Conservation (phyloP, 2,329 filamentous ascomycete species). For the Knoxdaviesia capensis region DNA sequence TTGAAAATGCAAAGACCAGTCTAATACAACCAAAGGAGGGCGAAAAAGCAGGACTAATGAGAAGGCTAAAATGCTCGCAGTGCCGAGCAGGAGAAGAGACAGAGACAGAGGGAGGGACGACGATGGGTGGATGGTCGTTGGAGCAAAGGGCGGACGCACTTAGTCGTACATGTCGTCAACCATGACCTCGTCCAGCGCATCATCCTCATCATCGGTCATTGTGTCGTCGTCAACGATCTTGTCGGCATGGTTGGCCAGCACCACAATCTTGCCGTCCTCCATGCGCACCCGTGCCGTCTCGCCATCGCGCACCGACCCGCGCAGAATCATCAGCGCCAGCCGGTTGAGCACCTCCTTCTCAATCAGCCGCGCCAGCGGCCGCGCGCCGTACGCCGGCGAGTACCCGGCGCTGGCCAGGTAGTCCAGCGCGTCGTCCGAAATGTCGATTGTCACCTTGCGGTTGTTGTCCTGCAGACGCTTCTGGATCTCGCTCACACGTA, state of each 20-base stretch:
- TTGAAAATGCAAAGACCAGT: too few species aligned
- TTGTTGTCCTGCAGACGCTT: conserved; percentile 71
- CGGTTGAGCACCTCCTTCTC: conserved; percentile 95
- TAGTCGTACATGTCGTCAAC: conserved; percentile 29
- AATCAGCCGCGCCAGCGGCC: conserved; percentile 73
- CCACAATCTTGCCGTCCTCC: conserved; percentile 57
- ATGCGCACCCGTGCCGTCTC: conserved; percentile 66
- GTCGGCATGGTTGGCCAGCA: conserved; percentile 62
- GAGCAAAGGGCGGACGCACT: neutral
- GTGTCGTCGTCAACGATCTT: conserved; percentile 37
- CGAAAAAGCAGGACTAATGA: too few species aligned
- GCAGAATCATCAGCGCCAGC: conserved; percentile 75
- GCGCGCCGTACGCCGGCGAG: conserved; percentile 84
- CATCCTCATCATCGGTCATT: conserved; percentile 53
- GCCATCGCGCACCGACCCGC: conserved; percentile 67
- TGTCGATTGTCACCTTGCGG: conserved; percentile 67
- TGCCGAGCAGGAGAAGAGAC: too few species aligned
- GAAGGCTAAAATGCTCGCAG: too few species aligned
- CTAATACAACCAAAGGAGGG: too few species aligned
- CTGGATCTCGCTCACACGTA: conserved; percentile 76
- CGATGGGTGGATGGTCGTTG: too few species aligned
- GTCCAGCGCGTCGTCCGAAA: conserved; percentile 71
- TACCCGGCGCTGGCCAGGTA: conserved; percentile 85
- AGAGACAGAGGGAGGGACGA: too few species aligned
- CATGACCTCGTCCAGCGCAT: conserved; percentile 49